Percentiles rank a stretch among this genome's conserved stretches.
These are phyloP conservation scores for Heterobasidion annosum DNA, from an alignment of 1,284 basidiomycete genomes.

Conservation along the genomic window DNA sequence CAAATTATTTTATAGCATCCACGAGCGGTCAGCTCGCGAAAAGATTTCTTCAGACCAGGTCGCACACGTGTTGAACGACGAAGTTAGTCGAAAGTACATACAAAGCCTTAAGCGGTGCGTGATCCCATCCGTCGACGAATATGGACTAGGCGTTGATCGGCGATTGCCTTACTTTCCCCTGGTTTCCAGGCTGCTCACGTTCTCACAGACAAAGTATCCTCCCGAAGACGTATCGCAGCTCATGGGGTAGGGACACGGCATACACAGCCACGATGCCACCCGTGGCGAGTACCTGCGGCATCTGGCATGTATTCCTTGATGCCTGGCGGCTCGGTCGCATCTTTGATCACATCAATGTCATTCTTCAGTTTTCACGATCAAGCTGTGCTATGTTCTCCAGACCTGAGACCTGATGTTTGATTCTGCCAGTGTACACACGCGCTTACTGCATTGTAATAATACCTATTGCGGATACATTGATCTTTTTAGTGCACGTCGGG, in stretches of 20 bases:
- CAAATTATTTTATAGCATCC: constrained; percentile 56
- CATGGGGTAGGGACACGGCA: constrained; percentile 54
- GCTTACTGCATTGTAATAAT: background rate
- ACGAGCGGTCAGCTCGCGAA: constrained; percentile 94
- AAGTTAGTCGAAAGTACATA: constrained; percentile 98
- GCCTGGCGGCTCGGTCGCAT: constrained; percentile 1
- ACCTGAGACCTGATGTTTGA: background rate
- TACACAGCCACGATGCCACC: background rate
- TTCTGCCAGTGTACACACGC: background rate
- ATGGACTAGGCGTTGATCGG: constrained; percentile 4
- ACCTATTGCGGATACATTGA: background rate
- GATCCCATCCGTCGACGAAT: background rate
- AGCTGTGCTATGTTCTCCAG: background rate
- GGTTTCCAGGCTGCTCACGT: constrained; percentile 69
- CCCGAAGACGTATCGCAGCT: constrained; percentile 85
- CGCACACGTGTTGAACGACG: constrained; percentile 97
- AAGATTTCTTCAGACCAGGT: constrained; percentile 97
- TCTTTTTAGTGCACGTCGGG: background rate
- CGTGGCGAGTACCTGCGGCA: no score
- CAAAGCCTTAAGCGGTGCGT: constrained; percentile 90
- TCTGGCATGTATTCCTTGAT: no score
- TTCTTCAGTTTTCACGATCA: background rate
- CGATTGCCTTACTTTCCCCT: background rate
- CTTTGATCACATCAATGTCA: background rate
- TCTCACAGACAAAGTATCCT: constrained; percentile 91